These are phyloP conservation scores for Gossypium turneri DNA, from an alignment of 345 rosid genomes.

Conservation along the genomic window DNA sequence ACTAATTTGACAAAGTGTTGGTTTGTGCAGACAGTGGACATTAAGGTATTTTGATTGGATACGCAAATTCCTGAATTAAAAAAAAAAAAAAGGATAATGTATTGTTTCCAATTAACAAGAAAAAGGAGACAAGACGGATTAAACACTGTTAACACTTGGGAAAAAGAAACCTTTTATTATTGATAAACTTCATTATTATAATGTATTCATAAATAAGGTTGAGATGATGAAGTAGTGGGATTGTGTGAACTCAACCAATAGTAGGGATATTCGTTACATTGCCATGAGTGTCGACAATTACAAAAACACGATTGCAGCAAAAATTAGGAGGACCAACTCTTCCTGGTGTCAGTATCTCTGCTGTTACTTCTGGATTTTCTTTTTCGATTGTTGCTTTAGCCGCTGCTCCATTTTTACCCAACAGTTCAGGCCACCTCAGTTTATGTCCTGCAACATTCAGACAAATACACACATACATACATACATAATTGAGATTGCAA, in stretches of 20 bases:
- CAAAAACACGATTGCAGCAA: background rate
- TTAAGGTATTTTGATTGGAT: too few species aligned
- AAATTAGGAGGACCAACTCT: background rate
- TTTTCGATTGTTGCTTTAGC: background rate
- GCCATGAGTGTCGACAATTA: background rate
- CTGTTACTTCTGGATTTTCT: constrained; percentile 2
- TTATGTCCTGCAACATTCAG: background rate
- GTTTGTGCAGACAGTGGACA: too few species aligned
- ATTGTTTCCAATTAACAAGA: too few species aligned
- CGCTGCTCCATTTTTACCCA: background rate
- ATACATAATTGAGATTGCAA: too few species aligned
- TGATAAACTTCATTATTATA: too few species aligned
- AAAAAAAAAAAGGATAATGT: too few species aligned
- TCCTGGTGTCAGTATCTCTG: background rate
- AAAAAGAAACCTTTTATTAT: too few species aligned
- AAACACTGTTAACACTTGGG: too few species aligned
- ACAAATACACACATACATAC: background rate
- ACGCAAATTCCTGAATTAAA: too few species aligned
- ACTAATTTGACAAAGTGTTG: too few species aligned
- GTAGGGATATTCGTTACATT: background rate
- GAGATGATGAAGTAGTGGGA: background rate
- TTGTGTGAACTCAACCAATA: background rate
- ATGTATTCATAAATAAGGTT: too few species aligned
- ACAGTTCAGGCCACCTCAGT: background rate
- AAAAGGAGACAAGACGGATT: too few species aligned